Conservation (phyloP, 108 stramenopile species). For the Aurantiochytrium sp. region DNA sequence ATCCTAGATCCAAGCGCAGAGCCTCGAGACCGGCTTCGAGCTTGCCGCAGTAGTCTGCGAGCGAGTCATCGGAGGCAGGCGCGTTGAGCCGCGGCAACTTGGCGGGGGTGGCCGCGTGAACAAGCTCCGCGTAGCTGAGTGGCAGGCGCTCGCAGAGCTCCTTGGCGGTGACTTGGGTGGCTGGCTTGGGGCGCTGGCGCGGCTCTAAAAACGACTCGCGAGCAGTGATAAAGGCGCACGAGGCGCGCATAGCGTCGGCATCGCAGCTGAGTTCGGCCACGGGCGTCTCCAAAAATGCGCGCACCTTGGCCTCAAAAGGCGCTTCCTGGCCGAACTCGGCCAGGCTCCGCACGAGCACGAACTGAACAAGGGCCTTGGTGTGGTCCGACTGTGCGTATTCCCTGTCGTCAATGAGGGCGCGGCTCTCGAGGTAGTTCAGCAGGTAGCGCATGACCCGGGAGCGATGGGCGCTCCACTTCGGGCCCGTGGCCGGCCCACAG, state of each 20-base stretch:
- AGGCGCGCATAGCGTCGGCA: background rate
- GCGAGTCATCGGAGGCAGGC: background rate
- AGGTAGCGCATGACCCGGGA: background rate
- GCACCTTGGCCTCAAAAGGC: background rate
- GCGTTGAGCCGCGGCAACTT: background rate
- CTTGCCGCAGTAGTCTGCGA: background rate
- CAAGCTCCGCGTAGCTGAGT: background rate
- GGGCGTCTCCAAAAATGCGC: background rate
- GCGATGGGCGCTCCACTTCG: background rate
- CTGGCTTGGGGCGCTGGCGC: background rate
- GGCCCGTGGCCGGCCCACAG: background rate
- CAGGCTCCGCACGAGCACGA: background rate
- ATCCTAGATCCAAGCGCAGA: background rate
- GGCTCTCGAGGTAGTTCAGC: background rate
- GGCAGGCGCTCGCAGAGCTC: background rate
- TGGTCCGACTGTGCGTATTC: background rate
- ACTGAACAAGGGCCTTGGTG: background rate
- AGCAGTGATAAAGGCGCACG: background rate
- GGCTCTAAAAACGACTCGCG: background rate
- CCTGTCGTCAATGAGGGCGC: background rate
- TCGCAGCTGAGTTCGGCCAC: background rate
- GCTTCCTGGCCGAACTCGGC: background rate
- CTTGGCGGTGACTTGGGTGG: background rate
- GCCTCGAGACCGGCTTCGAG: background rate
- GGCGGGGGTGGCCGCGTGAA: background rate